A percentile compares a stretch with the other conserved stretches of the same genome.
Evolutionary conservation across 768 basidiomycete species (phyloP).

Genomic region (Kwoniella europaea): DNA sequence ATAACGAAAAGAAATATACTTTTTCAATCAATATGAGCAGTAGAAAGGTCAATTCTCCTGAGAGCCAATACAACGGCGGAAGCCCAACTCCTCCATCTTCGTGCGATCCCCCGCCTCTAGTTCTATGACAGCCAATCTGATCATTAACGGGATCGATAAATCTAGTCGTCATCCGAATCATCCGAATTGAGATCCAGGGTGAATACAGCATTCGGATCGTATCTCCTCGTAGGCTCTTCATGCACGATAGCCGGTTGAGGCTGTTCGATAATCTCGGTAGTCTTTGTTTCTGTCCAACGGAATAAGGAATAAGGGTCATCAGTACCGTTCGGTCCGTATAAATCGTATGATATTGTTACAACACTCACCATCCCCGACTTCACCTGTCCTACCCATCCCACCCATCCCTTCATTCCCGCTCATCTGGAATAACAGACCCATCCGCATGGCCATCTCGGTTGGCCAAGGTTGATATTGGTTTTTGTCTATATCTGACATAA

Average conservation of each 20-base stretch:
- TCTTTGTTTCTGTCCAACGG: conserved; percentile 1
- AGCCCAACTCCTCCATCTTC: background rate
- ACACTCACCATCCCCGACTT: conserved; percentile 42
- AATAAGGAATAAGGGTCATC: background rate
- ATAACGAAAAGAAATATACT: too few species aligned
- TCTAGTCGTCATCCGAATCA: conserved; percentile 44
- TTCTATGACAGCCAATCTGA: background rate
- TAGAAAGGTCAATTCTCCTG: too few species aligned
- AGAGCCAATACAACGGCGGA: too few species aligned
- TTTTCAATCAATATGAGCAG: background rate
- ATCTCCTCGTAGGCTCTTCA: conserved; percentile 39
- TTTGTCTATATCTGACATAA: conserved; percentile 36
- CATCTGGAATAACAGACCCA: conserved; percentile 44
- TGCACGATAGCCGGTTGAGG: conserved; percentile 17
- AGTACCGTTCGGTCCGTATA: background rate
- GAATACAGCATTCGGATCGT: conserved; percentile 45
- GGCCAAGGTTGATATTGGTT: conserved; percentile 48
- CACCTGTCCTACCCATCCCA: conserved; percentile 41
- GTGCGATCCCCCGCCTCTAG: background rate
- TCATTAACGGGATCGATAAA: background rate
- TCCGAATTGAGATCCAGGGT: conserved; percentile 51
- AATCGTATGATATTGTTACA: background rate
- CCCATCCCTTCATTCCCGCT: conserved; percentile 44
- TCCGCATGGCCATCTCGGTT: conserved; percentile 45
- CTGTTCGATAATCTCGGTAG: background rate